Conservation (phyloP, 108 stramenopile species). For the Skeletonema grethae region DNA sequence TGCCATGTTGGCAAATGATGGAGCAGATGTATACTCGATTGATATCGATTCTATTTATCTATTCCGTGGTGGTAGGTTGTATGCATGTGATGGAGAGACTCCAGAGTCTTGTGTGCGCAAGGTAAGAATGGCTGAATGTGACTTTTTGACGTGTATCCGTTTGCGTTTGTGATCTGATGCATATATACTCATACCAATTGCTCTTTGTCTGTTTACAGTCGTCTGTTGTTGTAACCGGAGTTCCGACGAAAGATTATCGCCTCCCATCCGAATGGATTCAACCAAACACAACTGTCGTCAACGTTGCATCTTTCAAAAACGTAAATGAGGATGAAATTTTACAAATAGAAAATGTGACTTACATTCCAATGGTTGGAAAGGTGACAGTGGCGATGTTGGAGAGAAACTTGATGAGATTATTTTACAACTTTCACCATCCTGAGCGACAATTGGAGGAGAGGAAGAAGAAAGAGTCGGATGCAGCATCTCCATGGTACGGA, state of each 20-base stretch:
- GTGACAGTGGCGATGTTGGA: slow-evolving; percentile 97
- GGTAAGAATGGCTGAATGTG: slow-evolving; percentile 41
- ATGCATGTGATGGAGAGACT: slow-evolving; percentile 58
- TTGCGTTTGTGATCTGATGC: not conserved
- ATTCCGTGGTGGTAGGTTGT: slow-evolving; percentile 71
- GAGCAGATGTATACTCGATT: slow-evolving; percentile 92
- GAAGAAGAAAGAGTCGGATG: slow-evolving; percentile 12
- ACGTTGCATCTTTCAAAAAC: slow-evolving; percentile 96
- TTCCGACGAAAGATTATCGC: slow-evolving; percentile 90
- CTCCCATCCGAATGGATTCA: slow-evolving; percentile 93
- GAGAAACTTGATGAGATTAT: slow-evolving; percentile 91
- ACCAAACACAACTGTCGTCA: slow-evolving; percentile 92
- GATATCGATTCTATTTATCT: slow-evolving; percentile 94
- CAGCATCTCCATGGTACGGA: slow-evolving; percentile 41
- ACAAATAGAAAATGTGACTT: slow-evolving; percentile 84
- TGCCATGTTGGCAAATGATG: slow-evolving; percentile 98
- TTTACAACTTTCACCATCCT: slow-evolving; percentile 88
- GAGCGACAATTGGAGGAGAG: slow-evolving; percentile 41
- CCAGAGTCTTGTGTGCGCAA: slow-evolving; percentile 90
- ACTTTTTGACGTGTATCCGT: not conserved
- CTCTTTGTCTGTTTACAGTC: slow-evolving; percentile 45
- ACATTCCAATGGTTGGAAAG: slow-evolving; percentile 95
- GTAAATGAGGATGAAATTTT: slow-evolving; percentile 91
- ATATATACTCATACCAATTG: not conserved
- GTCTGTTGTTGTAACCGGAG: slow-evolving; percentile 91